Percentiles rank a stretch among this genome's conserved stretches.
These are phyloP conservation scores for Singerocomus inundabilis DNA, from an alignment of 1,284 basidiomycete species.

Conservation along the genomic window DNA sequence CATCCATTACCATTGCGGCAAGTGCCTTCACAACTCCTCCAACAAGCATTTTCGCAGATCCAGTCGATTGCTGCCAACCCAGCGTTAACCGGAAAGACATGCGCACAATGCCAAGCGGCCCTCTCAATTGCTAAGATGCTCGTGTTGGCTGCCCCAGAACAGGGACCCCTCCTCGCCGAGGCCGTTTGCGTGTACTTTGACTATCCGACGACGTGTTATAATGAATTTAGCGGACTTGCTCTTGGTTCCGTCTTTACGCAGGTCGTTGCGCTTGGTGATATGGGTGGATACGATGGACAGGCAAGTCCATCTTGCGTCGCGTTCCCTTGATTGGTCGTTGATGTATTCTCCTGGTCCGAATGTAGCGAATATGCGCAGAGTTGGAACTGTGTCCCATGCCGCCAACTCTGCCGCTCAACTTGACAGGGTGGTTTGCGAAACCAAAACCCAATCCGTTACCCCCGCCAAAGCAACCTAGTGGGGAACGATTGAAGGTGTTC, in stretches of 20 bases:
- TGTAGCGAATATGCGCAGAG: conserved; percentile 50
- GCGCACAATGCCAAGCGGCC: conserved; percentile 59
- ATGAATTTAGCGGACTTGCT: conserved; percentile 44
- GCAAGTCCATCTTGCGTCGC: conserved; percentile 28
- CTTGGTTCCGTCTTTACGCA: conserved; percentile 62
- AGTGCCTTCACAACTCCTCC: conserved; percentile 43
- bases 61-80: conserved; percentile 49
- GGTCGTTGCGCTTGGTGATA: conserved; percentile 61
- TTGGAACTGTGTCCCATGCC: conserved; percentile 50
- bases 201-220: conserved; percentile 49
- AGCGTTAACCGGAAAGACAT: conserved; percentile 47
- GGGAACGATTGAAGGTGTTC: conserved; percentile 65
- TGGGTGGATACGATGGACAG: conserved; percentile 68
- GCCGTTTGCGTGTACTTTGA: conserved; percentile 59
- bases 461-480: conserved; percentile 52
- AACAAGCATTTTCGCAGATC: conserved; percentile 52
- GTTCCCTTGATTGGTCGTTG: not conserved
- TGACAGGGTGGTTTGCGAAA: conserved; percentile 56
- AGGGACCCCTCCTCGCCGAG: conserved; percentile 57
- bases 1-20: conserved; percentile 58
- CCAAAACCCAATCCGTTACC: conserved; percentile 68
- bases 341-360: conserved; percentile 18
- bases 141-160: conserved; percentile 56
- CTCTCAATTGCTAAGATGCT: conserved; percentile 65
- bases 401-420: conserved; percentile 47